Evolutionary conservation across 192 early-diverging fungal species (phyloP), one percentile per base, ranked within the genome.

Genomic region (Phlyctochytrium bullatum): DNA sequence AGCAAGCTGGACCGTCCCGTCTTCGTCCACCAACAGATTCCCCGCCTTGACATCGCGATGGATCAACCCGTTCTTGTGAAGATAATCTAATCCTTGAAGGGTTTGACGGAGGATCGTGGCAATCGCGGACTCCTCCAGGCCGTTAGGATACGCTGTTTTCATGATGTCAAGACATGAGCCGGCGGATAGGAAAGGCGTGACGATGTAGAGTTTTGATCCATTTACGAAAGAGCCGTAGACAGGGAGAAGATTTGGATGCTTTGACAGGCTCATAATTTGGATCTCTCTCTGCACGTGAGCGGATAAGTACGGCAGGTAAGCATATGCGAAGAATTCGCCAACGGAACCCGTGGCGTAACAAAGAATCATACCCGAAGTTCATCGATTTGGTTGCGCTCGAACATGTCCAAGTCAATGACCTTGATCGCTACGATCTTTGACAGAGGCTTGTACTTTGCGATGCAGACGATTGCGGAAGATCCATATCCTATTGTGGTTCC

Each of bases 341-440:
- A 63, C 23, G 25, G 51, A 32, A 67, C 47, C 20, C 32, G n/a
- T n/a, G n/a, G n/a, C n/a, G n/a, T n/a, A 76, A n/a, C n/a, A n/a
- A n/a, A n/a, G n/a, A n/a, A n/a, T n/a, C 75, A 67, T 78, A 91
- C 88, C 68, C 93, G 74, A 51, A 94, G 81, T 75, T 94, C 93
- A 69, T 94, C 93, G 66, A 94, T 94, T 74, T 94, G 93, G 72
- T 91, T 91, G 24, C 93, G 75, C 64, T 93, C 91, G 88, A 94
- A 94, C 81, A 86, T 86, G 70, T 94, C 93, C 65, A 94, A 76
- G 72, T 94, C 92, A 72, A 94, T 93, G 64, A 92, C 86, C 65
- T 94, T 94, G 57, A 93, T 83, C 3, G 89, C 89, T 27, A 93
- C 86, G 27, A 78, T 67, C 65, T 81, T 88, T 58, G 84, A 83